Percentiles rank a stretch among this genome's conserved stretches.
Conservation (phyloP, 139 green algal genomes). For the Chlorella sorokiniana region DNA sequence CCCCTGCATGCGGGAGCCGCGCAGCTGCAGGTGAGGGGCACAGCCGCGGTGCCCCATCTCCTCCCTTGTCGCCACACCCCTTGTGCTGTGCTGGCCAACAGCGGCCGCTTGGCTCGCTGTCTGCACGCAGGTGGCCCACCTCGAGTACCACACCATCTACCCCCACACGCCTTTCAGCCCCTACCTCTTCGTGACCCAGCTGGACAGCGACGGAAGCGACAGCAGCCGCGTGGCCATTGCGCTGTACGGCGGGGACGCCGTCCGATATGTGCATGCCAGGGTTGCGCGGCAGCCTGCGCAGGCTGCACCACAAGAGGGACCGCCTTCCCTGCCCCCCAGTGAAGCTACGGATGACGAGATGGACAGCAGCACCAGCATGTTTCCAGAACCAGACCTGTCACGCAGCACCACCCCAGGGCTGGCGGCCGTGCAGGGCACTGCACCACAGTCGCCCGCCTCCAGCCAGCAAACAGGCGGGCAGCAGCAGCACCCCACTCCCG, state of each 20-base stretch:
- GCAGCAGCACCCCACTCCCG: background rate
- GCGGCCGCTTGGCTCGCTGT: background rate
- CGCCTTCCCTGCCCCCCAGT: background rate
- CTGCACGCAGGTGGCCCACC: background rate
- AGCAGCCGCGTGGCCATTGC: background rate
- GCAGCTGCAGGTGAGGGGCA: slow-evolving; percentile 15
- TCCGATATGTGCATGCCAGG: slow-evolving; percentile 2
- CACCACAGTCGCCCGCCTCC: no score
- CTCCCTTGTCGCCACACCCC: background rate
- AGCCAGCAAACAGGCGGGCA: background rate
- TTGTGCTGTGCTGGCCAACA: no score
- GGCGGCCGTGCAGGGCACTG: no score
- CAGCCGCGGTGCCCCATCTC: background rate
- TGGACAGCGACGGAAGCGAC: background rate
- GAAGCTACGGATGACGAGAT: background rate
- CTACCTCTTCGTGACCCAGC: background rate
- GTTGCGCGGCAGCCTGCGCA: background rate
- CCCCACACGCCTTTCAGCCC: slow-evolving; percentile 20
- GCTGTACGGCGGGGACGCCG: background rate
- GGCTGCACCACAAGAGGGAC: background rate
- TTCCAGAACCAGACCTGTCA: background rate
- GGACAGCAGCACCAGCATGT: slow-evolving; percentile 20
- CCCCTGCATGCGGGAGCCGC: slow-evolving; percentile 17
- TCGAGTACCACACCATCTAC: slow-evolving; percentile 9
- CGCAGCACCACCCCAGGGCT: background rate